Evolutionary conservation across 23 red algal species (phyloP), one percentile per base, ranked within the genome.

Genomic region (Gracilaria gracilis): DNA sequence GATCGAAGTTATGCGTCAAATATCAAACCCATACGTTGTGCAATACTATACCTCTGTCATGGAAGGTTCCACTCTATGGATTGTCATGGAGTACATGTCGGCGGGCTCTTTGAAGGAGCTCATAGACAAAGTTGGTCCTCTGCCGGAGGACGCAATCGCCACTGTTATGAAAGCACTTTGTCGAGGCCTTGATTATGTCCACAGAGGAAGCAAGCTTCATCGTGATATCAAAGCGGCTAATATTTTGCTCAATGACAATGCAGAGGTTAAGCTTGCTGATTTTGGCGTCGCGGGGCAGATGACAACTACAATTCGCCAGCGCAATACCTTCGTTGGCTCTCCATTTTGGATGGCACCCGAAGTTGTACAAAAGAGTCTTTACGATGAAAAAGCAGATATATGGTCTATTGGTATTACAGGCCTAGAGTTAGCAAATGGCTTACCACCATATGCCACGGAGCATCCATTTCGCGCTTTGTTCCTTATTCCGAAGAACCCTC

Each of bases 341-440:
- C 94, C 97, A 21, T 99, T 93, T 78, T 99, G 97, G 97, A 99
- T 96, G 94, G 97, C 97, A 16, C 97, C 97, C n/a, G 97, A 99
- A 85, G 97, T 99, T 36, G 94, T 99, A 12, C 84, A 86, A 47
- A 91, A 96, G 91, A 96, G 91, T 80, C 61, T 86, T 67, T 99
- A 99, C 66, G 87, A 96, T 35, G 91, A 96, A 81, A 99, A 99
- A 54, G 93, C 97, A 51, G 97, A 99, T 81, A 99, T 99, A 49
- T 99, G 97, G 97, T 99, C 97, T 15, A 79, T 91, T 23, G 97
- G 97, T 31, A 99, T 99, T 54, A 95, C 95, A 4, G 89, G 74
- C 13, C 80, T 93, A 40, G 95, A 99, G 58, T 80, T 99, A 55
- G 97, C 95, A 25, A 80, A 84, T 33, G 97, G 97, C 4, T 42